Evolutionary conservation across 202 grass and related monocot species (phyloP), one percentile per base, ranked within the genome.

Genomic region (Setaria viridis): DNA sequence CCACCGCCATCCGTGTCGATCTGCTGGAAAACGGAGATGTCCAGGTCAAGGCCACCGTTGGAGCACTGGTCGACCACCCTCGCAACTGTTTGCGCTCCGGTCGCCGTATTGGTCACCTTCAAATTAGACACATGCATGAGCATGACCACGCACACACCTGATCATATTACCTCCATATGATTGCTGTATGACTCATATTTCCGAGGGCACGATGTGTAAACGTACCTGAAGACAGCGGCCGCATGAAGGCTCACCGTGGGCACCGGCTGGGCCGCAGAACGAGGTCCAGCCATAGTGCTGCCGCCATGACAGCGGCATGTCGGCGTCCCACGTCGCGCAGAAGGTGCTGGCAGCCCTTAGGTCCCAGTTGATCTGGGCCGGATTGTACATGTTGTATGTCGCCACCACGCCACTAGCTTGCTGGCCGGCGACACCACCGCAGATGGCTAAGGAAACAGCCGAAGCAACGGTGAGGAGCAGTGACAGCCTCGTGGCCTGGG

Each of bases 11-110:
- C 53, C 16, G 17, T 55, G 70, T 88, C 89, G 1, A 91, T 33
- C 70, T 87, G 42, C 14, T 20, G 4, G 72, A 91, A 91, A 0
- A 91, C 85, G 11, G 69, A 50, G 14, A 14, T n/a, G 37, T 91
- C 89, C 35, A 91, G 80, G 84, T 91, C 89, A 11, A 91, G 56
- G 33, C 90, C 90, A 50, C 81, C 85, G 25, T 85, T 88, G 3
- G 77, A 41, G 64, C 90, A 91, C 72, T 91, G 77, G 53, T 91
- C 86, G 14, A 91, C 67, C 54, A 91, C 88, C 72, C 82, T 82
- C 29, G 84, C 90, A 32, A 71, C 85, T 9, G 64, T 29, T 62
- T 82, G 70, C 0, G 78, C 13, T 6, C 66, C 69, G 0, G 89
- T 91, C 50, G 68, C 82, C 4, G 64, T 83, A 63, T 91, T 91